phyloP scores from a whole-genome alignment of 192 early-diverging fungal genomes.

The Backusella psychrophila region DNA sequence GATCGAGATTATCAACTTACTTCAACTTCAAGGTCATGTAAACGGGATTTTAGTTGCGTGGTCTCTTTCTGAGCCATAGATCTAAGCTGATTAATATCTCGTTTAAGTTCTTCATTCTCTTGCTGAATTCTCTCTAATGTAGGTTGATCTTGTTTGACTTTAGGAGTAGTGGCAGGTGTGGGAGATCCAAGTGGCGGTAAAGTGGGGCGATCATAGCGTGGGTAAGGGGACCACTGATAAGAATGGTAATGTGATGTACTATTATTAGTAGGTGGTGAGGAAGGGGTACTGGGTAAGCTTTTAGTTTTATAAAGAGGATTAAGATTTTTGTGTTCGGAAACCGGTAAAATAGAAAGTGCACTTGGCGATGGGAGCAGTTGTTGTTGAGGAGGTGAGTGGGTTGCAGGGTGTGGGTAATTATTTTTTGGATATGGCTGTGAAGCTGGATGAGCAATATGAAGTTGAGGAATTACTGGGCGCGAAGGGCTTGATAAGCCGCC shows the following conservation, averaged over 20 bases:
- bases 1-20: not conserved
- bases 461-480: slow-evolving; percentile 13
- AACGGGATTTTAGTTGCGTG: not conserved
- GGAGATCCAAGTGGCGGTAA: slow-evolving; percentile 2
- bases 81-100: slow-evolving; percentile 13
- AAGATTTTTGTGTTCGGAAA: slow-evolving; percentile 1
- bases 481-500: not conserved
- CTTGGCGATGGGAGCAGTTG: slow-evolving; percentile 10
- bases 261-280: not conserved
- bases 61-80: slow-evolving; percentile 7
- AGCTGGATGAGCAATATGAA: slow-evolving; percentile 15
- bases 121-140: not conserved
- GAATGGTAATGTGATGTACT: not conserved
- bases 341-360: slow-evolving; percentile 10
- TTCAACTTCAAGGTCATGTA: slow-evolving; percentile 21
- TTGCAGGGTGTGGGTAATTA: not conserved
- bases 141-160: not conserved
- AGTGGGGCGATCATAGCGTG: not conserved
- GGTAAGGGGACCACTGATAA: slow-evolving; percentile 15
- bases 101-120: slow-evolving; percentile 12
- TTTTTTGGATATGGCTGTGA: slow-evolving; percentile 9
- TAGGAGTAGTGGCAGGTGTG: not conserved
- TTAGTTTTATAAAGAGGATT: slow-evolving; percentile 5
- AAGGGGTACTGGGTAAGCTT: slow-evolving; percentile 5
- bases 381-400: slow-evolving; percentile 9